Base-by-base conservation (phyloP, 257 asterid genomes). In the Solanum infundibuliforme region DNA sequence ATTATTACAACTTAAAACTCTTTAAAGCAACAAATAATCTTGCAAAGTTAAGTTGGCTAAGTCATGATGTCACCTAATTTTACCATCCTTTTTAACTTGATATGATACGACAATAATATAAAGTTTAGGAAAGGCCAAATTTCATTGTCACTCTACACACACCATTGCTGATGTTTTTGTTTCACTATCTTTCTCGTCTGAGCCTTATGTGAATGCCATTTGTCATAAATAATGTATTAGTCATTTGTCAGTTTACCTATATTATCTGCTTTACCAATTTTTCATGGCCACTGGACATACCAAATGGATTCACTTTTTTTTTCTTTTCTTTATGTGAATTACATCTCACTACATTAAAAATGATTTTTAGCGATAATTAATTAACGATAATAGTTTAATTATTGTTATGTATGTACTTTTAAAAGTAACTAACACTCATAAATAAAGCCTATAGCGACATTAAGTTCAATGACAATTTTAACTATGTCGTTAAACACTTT, bases 31-130 rank as follows among this genome's bases (percentile, higher is more conserved):
- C 76, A 71, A 31, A 27, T 68, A 27, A 31, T 31, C 39, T 31
- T 71, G 21, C 38, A 71, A 71, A 71, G 38, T 71, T 31, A 71
- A n/a, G 83, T 92, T 90, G 89, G 84, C 90, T 86, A 89, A 91
- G 87, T 87, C 91, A 73, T 92, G 94, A 92, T 92, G 93, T 92
- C 93, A 90, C 75, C 55, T 58, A 35, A 38, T 62, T 86, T 89
- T 83, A 87, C 68, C 68, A 27, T 77, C 34, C 35, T 39, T 41
- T 84, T 34, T 81, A n/a, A 35, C 58, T 82, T 88, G 85, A 87
- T 71, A 62, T 41, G 34, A 76, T 41, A 10, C 29, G 31, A 5
- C 27, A 16, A 85, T 23, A 38, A 14, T 66, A 60, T 12, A 87
- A 89, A 88, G 89, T 21, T 14, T 16, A 62, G 83, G 34, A 34